Evolutionary conservation across 1,139 yeast genomes (phyloP), one percentile per base, ranked within the genome.

Genomic region (Pichia sp.): DNA sequence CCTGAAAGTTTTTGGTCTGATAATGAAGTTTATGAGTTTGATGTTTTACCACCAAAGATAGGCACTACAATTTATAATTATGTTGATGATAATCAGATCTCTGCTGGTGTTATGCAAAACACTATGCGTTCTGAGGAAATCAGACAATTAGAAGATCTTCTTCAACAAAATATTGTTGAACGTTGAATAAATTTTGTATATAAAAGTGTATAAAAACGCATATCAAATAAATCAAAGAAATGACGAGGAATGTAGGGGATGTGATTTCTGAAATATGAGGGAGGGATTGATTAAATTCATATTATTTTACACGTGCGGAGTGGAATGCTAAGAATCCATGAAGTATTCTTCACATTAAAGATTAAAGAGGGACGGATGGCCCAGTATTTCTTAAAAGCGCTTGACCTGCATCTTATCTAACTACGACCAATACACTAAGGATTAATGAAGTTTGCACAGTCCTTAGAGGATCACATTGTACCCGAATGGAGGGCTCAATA

Each of bases 401-500:
- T n/a, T n/a, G n/a, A n/a, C n/a, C n/a, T n/a, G n/a, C n/a, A n/a
- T n/a, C n/a, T n/a, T n/a, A n/a, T n/a, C n/a, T n/a, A n/a, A n/a
- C n/a, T n/a, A n/a, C n/a, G n/a, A n/a, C n/a, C n/a, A n/a, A n/a
- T n/a, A n/a, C n/a, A n/a, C n/a, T n/a, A n/a, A n/a, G n/a, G n/a
- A n/a, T n/a, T n/a, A 11, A 79, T 80, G 86, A 79, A 78, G 63
- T 79, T 79, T 57, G 82, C 76, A 11, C 82, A 76, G 51, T 73
- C 80, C 30, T 64, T 80, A 47, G 72, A 68, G 49, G 82, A 76
- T 39, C 76, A 77, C 29, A 64, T 78, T 51, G 86, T 86, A 6
- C 95, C 96, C 2, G 96, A 87, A 62, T 87, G 96, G 96, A 73
- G 79, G 55, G 79, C 77, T 49, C 89, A 83, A 60, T 87, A 89